These are phyloP conservation scores for Penicillium digitatum DNA, from an alignment of 2,329 filamentous ascomycete genomes.

Conservation along the genomic window DNA sequence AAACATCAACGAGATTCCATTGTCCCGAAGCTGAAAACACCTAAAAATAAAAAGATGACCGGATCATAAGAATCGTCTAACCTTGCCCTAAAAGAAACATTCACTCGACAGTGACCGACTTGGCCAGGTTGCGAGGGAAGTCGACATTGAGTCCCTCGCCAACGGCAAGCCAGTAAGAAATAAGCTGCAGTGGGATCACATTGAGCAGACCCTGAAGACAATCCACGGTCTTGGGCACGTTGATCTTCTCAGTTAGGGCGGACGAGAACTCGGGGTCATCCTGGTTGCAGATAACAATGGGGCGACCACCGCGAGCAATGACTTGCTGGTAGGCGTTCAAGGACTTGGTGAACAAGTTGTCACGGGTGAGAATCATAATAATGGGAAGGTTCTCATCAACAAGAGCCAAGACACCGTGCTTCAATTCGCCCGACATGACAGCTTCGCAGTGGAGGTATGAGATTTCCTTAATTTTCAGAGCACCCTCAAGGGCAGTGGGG, in stretches of 20 bases:
- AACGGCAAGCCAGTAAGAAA: slow-evolving; percentile 98
- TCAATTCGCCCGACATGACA: slow-evolving; percentile 99
- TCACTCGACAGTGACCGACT: slow-evolving; percentile 98
- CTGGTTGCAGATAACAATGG: slow-evolving; percentile 97
- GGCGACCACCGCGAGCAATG: slow-evolving; percentile 89
- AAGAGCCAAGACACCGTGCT: slow-evolving; percentile 95
- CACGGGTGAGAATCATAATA: slow-evolving; percentile 98
- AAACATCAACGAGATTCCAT: slow-evolving; percentile 15
- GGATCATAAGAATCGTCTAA: slow-evolving; percentile 26
- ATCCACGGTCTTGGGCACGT: slow-evolving; percentile 93
- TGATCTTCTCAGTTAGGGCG: slow-evolving; percentile 91
- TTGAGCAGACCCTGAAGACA: slow-evolving; percentile 95
- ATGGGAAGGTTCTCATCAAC: slow-evolving; percentile 98
- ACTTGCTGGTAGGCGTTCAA: slow-evolving; percentile 99
- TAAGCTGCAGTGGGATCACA: slow-evolving; percentile 94
- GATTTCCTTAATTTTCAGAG: slow-evolving; percentile 99
- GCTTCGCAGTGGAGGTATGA: slow-evolving; percentile 99
- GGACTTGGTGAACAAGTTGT: slow-evolving; percentile 97
- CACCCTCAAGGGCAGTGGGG: slow-evolving; percentile 90
- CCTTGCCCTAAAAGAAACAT: slow-evolving; percentile 7
- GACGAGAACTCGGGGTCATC: slow-evolving; percentile 82
- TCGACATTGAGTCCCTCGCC: slow-evolving; percentile 95
- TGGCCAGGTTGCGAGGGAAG: slow-evolving; percentile 97
- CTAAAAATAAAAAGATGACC: slow-evolving; percentile 22
- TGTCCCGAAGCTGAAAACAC: slow-evolving; percentile 22